Evolutionary conservation across 148 eudicot species (phyloP), one percentile per base, ranked within the genome.

Genomic region (Silene latifolia): DNA sequence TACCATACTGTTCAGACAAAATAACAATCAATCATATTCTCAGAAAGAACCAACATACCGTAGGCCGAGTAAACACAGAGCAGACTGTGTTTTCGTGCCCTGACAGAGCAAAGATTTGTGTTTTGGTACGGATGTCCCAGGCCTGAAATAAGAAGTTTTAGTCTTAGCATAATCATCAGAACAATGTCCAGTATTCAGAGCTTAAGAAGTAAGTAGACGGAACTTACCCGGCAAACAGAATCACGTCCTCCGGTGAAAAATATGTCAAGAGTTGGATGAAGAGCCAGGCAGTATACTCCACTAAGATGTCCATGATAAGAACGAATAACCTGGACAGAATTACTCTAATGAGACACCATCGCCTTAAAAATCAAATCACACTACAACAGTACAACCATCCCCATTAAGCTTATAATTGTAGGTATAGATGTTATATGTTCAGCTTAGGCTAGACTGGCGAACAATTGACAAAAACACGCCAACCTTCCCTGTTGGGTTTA

Each of bases 51-150:
- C 21, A 64, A 78, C 97, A 63, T 76, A 95, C 99, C 83, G 88
- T 90, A 21, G 97, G 97, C 64, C 94, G 84, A 68, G 99, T 92
- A 74, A 95, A 95, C 72, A 95, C 98, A 67, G 97, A 95, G 77
- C 99, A 95, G n/a, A 95, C 99, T 21, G 99, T 95, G 71, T 89
- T 92, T 25, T 95, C 94, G 81, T 92, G 99, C 35, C 99, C 99
- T 7, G 92, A 77, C 24, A 95, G 85, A 32, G 99, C 96, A 81
- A 83, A 88, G 76, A 90, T 84, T 89, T 92, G 98, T 88, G 87
- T 90, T 83, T 95, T 95, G 76, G 87, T 88, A 57, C 98, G 99
- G 13, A 95, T 90, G 79, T 95, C 99, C 99, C 99, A 95, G 19
- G 91, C 98, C 99, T 95, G 85, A 83, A 80, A 65, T 25, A 67